A percentile compares a stretch with the other conserved stretches of the same genome.
Conservation (phyloP, 2,329 filamentous ascomycete species). For the Camillea tinctor region DNA sequence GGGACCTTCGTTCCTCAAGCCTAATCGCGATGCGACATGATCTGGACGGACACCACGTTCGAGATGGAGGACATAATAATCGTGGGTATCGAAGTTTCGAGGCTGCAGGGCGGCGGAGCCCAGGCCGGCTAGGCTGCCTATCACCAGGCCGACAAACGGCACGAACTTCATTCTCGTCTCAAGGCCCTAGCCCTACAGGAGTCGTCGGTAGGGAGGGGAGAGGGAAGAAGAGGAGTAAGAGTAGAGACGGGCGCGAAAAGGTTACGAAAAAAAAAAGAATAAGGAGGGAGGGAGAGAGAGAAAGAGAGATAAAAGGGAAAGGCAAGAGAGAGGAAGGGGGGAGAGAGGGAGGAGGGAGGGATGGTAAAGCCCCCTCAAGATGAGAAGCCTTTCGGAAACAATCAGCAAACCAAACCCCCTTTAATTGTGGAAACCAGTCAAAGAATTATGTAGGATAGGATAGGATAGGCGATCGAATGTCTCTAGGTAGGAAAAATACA, state of each 20-base stretch:
- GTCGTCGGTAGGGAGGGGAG: not conserved
- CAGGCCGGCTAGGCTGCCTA: constrained; percentile 46
- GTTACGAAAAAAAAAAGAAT: too few species aligned
- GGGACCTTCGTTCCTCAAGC: constrained; percentile 76
- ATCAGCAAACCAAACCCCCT: not conserved
- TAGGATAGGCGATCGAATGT: not conserved
- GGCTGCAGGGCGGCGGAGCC: constrained; percentile 50
- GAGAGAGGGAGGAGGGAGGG: constrained; percentile 1
- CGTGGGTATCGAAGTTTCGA: constrained; percentile 75
- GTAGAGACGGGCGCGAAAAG: too few species aligned
- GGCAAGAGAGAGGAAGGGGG: constrained; percentile 1
- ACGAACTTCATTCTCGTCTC: constrained; percentile 48
- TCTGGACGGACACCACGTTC: constrained; percentile 63
- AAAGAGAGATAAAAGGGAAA: constrained; percentile 1
- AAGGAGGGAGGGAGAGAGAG: not conserved
- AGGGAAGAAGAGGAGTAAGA: not conserved
- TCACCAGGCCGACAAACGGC: constrained; percentile 51
- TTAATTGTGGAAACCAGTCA: not conserved
- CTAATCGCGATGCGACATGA: constrained; percentile 69
- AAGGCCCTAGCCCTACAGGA: constrained; percentile 6
- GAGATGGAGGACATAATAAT: constrained; percentile 93
- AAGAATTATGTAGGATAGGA: not conserved
- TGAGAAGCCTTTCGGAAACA: not conserved
- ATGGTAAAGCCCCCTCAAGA: not conserved
- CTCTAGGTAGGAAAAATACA: too few species aligned